Evolutionary conservation across 2,329 filamentous ascomycete species (phyloP).

Genomic region (Clonostachys rosea): DNA sequence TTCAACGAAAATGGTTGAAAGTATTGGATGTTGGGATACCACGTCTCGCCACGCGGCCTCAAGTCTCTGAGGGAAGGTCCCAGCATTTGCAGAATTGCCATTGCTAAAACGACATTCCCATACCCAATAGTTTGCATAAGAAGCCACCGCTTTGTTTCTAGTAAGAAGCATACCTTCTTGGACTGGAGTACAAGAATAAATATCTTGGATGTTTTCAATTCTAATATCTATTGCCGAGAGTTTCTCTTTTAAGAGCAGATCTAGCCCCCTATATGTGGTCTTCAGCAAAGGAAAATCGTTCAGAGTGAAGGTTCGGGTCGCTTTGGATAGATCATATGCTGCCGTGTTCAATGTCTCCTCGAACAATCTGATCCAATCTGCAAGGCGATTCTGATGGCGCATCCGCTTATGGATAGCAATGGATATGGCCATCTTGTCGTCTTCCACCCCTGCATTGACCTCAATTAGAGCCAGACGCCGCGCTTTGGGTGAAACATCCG

Average conservation of each 20-base stretch:
- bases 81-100: too few relatives aligned
- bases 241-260: constrained; percentile 10
- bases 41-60: constrained; percentile 6
- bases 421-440: constrained; percentile 10
- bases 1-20: constrained; percentile 24
- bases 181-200: constrained; percentile 30
- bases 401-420: constrained; percentile 1
- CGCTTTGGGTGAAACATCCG: neutral
- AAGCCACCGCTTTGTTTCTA: constrained; percentile 9
- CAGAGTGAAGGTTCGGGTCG: constrained; percentile 10
- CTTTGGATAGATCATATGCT: neutral
- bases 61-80: constrained; percentile 4
- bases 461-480: constrained; percentile 10
- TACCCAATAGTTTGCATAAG: too few relatives aligned
- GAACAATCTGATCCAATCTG: neutral
- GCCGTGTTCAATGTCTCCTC: constrained; percentile 1
- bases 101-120: too few relatives aligned
- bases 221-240: constrained; percentile 6
- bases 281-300: constrained; percentile 24
- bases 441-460: constrained; percentile 6
- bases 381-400: constrained; percentile 1
- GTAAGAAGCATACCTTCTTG: constrained; percentile 28
- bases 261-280: constrained; percentile 16
- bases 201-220: constrained; percentile 16
- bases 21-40: constrained; percentile 16